Conservation (phyloP, 208 protist species). For the Borovskyia barvae region DNA sequence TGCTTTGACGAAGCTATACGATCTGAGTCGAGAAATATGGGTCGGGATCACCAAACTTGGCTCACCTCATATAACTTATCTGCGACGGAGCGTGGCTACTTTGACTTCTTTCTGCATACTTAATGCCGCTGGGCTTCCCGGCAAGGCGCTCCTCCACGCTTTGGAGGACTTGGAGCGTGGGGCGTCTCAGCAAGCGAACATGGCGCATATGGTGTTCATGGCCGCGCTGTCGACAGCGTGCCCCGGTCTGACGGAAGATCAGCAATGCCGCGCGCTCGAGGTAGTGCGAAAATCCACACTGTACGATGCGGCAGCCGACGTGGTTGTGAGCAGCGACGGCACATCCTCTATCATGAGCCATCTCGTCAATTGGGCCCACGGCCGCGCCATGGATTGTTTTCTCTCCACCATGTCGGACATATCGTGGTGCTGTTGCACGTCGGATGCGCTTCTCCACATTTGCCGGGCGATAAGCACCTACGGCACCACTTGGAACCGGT, state of each 20-base stretch:
- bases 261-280: conserved; percentile 25
- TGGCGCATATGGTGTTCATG: conserved; percentile 29
- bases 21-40: too few species aligned
- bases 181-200: conserved; percentile 3
- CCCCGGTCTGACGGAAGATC: background rate
- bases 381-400: conserved; percentile 5
- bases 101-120: conserved; percentile 25
- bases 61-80: background rate
- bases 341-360: background rate
- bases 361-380: background rate
- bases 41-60: conserved; percentile 24
- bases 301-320: conserved; percentile 24
- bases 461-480: conserved; percentile 17
- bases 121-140: conserved; percentile 2
- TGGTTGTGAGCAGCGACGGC: conserved; percentile 3
- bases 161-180: conserved; percentile 8
- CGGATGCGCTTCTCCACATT: conserved; percentile 19
- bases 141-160: background rate
- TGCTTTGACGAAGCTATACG: conserved; percentile 11
- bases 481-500: conserved; percentile 11
- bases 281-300: conserved; percentile 24
- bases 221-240: conserved; percentile 13
- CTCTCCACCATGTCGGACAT: conserved; percentile 21
- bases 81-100: conserved; percentile 7
- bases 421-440: conserved; percentile 29